These are phyloP conservation scores for Diutina scorzettiae DNA, from an alignment of 1,139 yeast genomes.

Conservation along the genomic window DNA sequence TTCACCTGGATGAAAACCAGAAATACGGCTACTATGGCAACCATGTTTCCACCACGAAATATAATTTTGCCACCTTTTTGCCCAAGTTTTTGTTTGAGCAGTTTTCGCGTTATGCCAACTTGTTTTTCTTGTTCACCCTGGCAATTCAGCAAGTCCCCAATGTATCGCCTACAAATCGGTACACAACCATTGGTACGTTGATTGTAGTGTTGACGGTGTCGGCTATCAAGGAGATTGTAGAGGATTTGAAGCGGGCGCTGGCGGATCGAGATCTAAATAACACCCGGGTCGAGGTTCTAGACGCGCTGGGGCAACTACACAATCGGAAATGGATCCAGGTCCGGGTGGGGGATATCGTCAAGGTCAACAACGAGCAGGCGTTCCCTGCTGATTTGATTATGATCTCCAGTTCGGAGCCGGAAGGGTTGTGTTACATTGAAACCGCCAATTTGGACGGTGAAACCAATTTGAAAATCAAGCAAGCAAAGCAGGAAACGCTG, in stretches of 20 bases:
- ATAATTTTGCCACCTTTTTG: constrained; percentile 82
- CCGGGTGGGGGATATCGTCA: constrained; percentile 82
- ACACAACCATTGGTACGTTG: constrained; percentile 88
- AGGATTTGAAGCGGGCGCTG: constrained; percentile 77
- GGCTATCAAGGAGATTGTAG: constrained; percentile 82
- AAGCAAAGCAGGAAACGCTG: constrained; percentile 70
- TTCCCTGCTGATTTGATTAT: constrained; percentile 89
- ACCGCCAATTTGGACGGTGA: constrained; percentile 98
- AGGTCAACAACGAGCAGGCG: constrained; percentile 77
- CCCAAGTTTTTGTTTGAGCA: constrained; percentile 95
- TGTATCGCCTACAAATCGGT: constrained; percentile 93
- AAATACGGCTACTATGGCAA: constrained; percentile 60
- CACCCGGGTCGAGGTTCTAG: constrained; percentile 63
- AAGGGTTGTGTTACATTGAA: constrained; percentile 93
- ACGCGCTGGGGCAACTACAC: constrained; percentile 49
- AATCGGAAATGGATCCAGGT: constrained; percentile 77
- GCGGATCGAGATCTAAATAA: constrained; percentile 87
- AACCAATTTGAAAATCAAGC: constrained; percentile 91
- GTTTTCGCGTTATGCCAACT: constrained; percentile 91
- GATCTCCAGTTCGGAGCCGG: constrained; percentile 90
- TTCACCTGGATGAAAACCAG: constrained; percentile 45
- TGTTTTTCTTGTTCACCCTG: constrained; percentile 88
- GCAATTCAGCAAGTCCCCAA: constrained; percentile 93
- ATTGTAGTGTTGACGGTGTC: constrained; percentile 77
- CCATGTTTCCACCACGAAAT: constrained; percentile 93